Evolutionary conservation across 352 stramenopile genomes (phyloP), one percentile per base, ranked within the genome.

Genomic region (Phytophthora uliginosa): DNA sequence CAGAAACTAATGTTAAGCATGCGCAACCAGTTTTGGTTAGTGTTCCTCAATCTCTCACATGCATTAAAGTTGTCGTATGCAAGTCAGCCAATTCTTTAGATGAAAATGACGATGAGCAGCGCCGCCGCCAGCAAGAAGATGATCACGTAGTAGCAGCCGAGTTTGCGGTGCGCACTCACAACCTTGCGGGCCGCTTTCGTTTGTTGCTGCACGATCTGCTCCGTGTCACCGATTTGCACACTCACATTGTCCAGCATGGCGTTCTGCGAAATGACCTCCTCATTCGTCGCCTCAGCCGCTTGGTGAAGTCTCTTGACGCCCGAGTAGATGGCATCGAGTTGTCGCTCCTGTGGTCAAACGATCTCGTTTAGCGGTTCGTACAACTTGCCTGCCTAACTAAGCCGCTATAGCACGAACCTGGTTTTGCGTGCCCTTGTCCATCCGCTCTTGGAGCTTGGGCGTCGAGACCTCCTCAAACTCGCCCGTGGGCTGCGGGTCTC

Each of bases 191-290:
- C 83, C n/a, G 77, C 83, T 17, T 79, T 73, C 1, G 83, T 89
- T 56, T 93, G 83, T 65, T 79, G 62, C 42, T 84, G 66, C 62
- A 93, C 78, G 20, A 71, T 78, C 0, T 59, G 53, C 59, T 87
- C 77, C 24, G 81, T 80, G 33, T 86, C 71, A 9, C 55, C 66
- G 31, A 91, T 64, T 20, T 89, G 63, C 45, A 91, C 73, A 12
- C 73, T 73, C 28, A 91, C 75, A 24, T 90, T 54, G 52, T 91
- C 82, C 57, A 93, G 78, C 73, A 93, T 83, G 3, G 68, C 68
- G 55, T 90, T 91, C 70, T 93, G 85, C 48, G 66, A 66, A 31
- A 82, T 31, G 13, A 93, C 82, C 63, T 93, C 86, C 22, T 89
- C 73, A 36, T 93, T 89, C 20, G 79, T 79, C 22, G 82, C 81